Conservation (phyloP, 176 grass and related monocot species). For the Saccharum spontaneum region DNA sequence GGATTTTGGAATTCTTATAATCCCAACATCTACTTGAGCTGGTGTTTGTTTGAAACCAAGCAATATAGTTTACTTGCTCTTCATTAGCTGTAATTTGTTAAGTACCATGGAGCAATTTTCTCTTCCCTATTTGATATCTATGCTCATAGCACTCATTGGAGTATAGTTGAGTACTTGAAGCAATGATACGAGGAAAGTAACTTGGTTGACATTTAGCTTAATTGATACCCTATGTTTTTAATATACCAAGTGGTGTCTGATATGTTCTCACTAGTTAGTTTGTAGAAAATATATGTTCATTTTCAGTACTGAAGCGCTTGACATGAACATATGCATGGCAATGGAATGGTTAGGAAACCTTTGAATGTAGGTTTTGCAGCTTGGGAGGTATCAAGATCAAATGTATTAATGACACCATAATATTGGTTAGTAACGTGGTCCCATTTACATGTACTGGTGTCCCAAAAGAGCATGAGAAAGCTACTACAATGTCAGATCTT, state of each 20-base stretch:
- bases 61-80: slow-evolving; percentile 9
- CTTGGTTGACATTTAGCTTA: not conserved
- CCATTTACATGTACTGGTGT: not conserved
- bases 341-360: not conserved
- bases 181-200: not conserved
- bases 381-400: not conserved
- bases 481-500: not conserved
- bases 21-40: slow-evolving; percentile 2
- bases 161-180: not conserved
- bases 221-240: not conserved
- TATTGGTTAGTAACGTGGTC: not conserved
- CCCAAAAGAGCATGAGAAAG: not conserved
- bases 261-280: not conserved
- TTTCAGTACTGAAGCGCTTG: not conserved
- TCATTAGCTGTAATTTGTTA: slow-evolving; percentile 4
- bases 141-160: not conserved
- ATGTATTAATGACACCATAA: not conserved
- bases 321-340: slow-evolving; percentile 25
- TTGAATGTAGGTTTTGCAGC: not conserved
- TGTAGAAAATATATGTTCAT: slow-evolving; percentile 6
- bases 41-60: slow-evolving; percentile 22
- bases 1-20: not conserved
- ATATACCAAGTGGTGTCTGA: slow-evolving; percentile 11
- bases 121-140: not conserved
- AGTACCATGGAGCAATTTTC: slow-evolving; percentile 4